phyloP scores from a whole-genome alignment of 371 early-diverging fungal genomes.

The Mucor indicus region DNA sequence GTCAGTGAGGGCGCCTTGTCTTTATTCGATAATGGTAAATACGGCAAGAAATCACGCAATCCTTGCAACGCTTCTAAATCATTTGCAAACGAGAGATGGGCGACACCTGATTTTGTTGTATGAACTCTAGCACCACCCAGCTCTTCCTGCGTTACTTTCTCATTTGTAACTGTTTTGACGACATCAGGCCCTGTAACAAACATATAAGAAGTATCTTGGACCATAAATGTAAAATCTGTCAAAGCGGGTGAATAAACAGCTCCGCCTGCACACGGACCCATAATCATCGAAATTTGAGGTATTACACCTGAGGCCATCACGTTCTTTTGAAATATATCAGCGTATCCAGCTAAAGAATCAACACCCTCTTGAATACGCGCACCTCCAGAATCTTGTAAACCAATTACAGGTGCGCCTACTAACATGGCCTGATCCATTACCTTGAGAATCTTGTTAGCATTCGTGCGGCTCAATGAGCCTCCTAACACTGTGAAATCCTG shows the following conservation, averaged over 20 bases:
- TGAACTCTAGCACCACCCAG: conserved; percentile 94
- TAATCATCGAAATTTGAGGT: conserved; percentile 93
- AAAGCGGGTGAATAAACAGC: conserved; percentile 97
- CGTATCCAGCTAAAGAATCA: conserved; percentile 94
- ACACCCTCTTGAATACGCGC: conserved; percentile 98
- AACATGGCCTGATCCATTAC: conserved; percentile 94
- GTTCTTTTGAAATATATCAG: conserved; percentile 95
- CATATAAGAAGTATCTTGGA: conserved; percentile 92
- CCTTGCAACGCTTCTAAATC: conserved; percentile 91
- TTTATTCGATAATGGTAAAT: conserved; percentile 84
- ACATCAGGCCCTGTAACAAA: conserved; percentile 98
- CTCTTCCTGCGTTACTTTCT: conserved; percentile 92
- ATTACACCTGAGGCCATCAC: conserved; percentile 92
- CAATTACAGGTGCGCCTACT: conserved; percentile 94
- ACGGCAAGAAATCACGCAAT: conserved; percentile 86
- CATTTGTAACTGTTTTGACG: conserved; percentile 94
- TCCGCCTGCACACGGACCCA: conserved; percentile 98
- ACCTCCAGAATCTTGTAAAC: conserved; percentile 96
- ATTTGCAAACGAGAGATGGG: conserved; percentile 90
- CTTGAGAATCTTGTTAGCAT: conserved; percentile 93
- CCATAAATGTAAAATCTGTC: conserved; percentile 97
- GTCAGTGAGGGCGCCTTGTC: conserved; percentile 64
- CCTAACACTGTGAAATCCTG: conserved; percentile 96
- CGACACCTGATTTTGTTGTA: conserved; percentile 89
- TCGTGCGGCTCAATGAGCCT: conserved; percentile 85